These are phyloP conservation scores for Corchorus capsularis DNA, from an alignment of 345 rosid species.

Conservation along the genomic window DNA sequence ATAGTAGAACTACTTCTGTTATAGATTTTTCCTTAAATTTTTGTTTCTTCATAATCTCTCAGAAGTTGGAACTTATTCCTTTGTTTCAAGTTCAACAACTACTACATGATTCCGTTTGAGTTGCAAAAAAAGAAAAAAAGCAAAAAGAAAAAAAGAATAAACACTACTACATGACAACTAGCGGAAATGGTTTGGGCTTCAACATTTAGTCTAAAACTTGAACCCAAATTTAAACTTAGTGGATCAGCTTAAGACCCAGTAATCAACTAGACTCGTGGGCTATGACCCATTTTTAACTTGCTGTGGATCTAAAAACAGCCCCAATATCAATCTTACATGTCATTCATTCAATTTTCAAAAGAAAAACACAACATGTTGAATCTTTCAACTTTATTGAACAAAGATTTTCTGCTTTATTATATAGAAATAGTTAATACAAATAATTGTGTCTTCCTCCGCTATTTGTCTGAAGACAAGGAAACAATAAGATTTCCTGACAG, in stretches of 20 bases:
- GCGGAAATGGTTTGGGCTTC: not conserved
- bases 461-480: conserved; percentile 4
- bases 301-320: not conserved
- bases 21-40: too few species aligned
- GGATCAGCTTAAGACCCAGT: not conserved
- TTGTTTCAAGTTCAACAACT: too few species aligned
- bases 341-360: not conserved
- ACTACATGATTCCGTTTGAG: too few species aligned
- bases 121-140: too few species aligned
- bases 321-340: not conserved
- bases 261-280: not conserved
- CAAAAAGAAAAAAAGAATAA: too few species aligned
- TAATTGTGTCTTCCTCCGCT: not conserved
- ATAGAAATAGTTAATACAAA: not conserved
- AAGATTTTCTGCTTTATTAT: not conserved
- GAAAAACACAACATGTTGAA: not conserved
- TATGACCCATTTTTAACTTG: not conserved
- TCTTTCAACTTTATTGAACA: not conserved
- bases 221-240: not conserved
- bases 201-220: not conserved
- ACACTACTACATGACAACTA: not conserved
- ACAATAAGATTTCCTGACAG: not conserved
- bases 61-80: too few species aligned
- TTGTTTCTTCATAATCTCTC: too few species aligned
- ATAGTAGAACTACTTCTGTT: too few species aligned